Base-by-base conservation (phyloP, 495 filamentous ascomycete species). In the Xylaria bambusicola region DNA sequence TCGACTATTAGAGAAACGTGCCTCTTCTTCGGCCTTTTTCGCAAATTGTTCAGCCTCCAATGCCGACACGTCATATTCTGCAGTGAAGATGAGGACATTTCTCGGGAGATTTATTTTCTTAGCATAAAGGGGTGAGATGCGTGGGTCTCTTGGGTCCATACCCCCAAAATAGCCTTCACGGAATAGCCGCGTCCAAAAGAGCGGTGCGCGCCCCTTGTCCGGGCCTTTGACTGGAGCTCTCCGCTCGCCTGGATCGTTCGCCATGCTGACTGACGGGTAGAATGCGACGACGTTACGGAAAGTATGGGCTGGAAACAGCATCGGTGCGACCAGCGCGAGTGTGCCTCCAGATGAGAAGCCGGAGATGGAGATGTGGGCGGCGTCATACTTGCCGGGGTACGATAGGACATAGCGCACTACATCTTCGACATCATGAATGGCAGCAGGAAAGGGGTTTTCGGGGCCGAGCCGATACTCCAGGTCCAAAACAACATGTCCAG, bases 301-400 rank as follows among this genome's bases (percentile, higher is more conserved):
- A 23, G 73, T 77, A 17, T 72, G 66, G 17, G 60, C 62, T 1
- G 77, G 68, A 62, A 79, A 77, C 24, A 77, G 57, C 40, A 41
- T 70, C 42, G 76, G 71, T 3, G 70, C 68, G 1, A 70, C 69
- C 18, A 81, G 63, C n/a, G 72, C 71, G 18, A 81, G 71, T 49
- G 77, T 81, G 0, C 66, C 78, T 3, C 78, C 77, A 15, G 62
- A 61, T 40, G 75, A 78, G 66, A 80, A 81, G 5, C 77, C 78
- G 9, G 75, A 78, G 17, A 79, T 49, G 13, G 77, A 74, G 15
- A 80, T 46, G 3, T 66, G 73, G 3, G 67, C 62, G 9, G 51
- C 40, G 44, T 79, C 69, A 40, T 76, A 80, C 20, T 70, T 64
- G 4, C 71, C 64, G 2, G 73, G 64, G 24, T 46, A 38, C 40